Evolutionary conservation across 2,329 filamentous ascomycete species (phyloP).

Genomic region (Bipolaris cookei): DNA sequence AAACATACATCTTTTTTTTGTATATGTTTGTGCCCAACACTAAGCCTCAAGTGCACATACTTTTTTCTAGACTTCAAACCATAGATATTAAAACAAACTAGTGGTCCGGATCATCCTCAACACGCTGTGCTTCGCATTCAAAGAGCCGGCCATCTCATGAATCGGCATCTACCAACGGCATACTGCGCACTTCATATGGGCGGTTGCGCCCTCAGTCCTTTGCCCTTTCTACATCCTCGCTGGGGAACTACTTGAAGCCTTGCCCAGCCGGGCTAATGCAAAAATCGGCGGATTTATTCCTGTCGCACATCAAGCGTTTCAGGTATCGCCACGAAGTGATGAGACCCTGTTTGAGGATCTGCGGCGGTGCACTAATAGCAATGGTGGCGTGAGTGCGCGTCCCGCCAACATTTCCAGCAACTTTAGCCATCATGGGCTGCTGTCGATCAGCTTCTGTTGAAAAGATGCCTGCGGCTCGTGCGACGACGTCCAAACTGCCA

Average conservation of each 20-base stretch:
- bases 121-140: too few relatives aligned
- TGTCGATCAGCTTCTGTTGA: neutral
- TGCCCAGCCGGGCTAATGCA: neutral
- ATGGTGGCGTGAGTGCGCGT: neutral
- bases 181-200: neutral
- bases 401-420: neutral
- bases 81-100: too few relatives aligned
- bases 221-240: neutral
- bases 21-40: too few relatives aligned
- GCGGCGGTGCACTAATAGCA: neutral
- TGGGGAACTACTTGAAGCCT: neutral
- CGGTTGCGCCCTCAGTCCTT: neutral
- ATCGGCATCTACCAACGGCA: neutral
- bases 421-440: neutral
- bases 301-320: neutral
- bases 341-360: constrained; percentile 3
- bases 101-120: too few relatives aligned
- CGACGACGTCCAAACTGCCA: neutral
- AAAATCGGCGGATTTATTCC: neutral
- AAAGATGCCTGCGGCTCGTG: neutral
- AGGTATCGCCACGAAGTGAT: neutral
- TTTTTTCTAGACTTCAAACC: too few relatives aligned
- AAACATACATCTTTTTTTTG: too few relatives aligned
- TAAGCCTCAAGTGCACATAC: too few relatives aligned
- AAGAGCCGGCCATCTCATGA: neutral